A percentile compares a stretch with the other conserved stretches of the same genome.
Evolutionary conservation across 2,329 filamentous ascomycete genomes (phyloP).

Genomic region (Trichophaea hybrida): DNA sequence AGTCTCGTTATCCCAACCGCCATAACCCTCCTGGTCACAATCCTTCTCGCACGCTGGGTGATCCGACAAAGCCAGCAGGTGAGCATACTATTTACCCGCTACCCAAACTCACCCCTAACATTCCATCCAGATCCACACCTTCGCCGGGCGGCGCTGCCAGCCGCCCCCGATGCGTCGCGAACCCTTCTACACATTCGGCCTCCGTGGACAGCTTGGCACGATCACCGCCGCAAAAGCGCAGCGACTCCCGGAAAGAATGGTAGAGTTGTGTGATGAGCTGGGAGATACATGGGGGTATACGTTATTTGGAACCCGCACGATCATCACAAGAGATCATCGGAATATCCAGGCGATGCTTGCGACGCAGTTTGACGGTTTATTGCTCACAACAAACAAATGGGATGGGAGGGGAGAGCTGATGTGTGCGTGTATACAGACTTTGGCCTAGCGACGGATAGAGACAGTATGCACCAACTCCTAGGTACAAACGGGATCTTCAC

Average conservation of each 20-base stretch:
- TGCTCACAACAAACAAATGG: neutral
- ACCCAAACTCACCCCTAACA: neutral
- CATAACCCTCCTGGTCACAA: neutral
- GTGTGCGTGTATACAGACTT: neutral
- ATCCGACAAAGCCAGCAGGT: neutral
- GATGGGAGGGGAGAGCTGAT: neutral
- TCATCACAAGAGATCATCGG: constrained; percentile 2
- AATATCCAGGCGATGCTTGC: constrained; percentile 5
- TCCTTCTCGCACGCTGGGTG: neutral
- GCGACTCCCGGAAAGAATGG: constrained; percentile 6
- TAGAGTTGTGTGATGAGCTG: constrained; percentile 5
- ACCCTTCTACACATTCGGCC: constrained; percentile 9
- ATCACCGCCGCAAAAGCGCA: constrained; percentile 4
- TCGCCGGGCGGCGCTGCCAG: constrained; percentile 7
- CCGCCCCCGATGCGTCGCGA: constrained; percentile 4
- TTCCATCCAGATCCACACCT: neutral
- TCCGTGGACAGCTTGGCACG: constrained; percentile 3
- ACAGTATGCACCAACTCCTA: neutral
- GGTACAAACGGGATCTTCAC: constrained; percentile 7
- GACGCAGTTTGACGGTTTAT: constrained; percentile 1
- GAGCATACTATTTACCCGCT: neutral
- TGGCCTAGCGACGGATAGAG: neutral
- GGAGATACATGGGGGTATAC: constrained; percentile 9
- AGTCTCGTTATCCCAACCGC: neutral
- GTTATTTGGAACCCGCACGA: constrained; percentile 12